phyloP scores from a whole-genome alignment of 1,284 basidiomycete genomes.

The Rhodotorula sp. region DNA sequence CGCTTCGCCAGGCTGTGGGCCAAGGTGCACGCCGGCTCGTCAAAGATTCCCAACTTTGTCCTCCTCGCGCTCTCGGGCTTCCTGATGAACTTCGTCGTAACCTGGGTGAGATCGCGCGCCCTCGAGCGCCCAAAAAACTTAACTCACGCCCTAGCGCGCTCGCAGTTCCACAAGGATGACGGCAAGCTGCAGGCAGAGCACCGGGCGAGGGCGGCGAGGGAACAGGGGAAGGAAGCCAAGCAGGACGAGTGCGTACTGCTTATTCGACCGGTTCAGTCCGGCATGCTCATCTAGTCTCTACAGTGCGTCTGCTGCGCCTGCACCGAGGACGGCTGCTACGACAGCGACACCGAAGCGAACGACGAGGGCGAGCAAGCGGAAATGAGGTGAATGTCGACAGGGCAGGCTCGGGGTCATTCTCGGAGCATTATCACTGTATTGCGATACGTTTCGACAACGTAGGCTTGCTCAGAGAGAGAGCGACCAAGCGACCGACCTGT shows the following conservation, averaged over 20 bases:
- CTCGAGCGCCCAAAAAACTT: too few relatives aligned
- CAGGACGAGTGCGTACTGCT: background rate
- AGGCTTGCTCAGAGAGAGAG: background rate
- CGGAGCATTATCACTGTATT: background rate
- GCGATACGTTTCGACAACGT: background rate
- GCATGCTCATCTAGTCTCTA: background rate
- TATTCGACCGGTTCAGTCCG: background rate
- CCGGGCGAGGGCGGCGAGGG: background rate
- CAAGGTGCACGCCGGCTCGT: slow-evolving; percentile 23
- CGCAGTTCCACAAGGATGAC: slow-evolving; percentile 26
- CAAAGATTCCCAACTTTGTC: slow-evolving; percentile 32
- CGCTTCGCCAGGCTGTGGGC: slow-evolving; percentile 23
- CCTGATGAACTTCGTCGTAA: slow-evolving; percentile 36
- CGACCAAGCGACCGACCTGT: background rate
- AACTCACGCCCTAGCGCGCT: background rate
- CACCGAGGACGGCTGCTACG: background rate
- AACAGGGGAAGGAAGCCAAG: background rate
- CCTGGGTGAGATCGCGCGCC: slow-evolving; percentile 2
- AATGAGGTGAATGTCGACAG: background rate
- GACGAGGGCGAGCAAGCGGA: slow-evolving; percentile 10
- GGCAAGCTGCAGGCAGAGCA: background rate
- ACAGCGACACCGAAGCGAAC: background rate
- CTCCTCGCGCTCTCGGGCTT: slow-evolving; percentile 33
- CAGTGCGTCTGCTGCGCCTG: background rate
- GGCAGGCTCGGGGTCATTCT: background rate